Evolutionary conservation across 1,284 basidiomycete species (phyloP).

Genomic region (Ganoderma lucidum): DNA sequence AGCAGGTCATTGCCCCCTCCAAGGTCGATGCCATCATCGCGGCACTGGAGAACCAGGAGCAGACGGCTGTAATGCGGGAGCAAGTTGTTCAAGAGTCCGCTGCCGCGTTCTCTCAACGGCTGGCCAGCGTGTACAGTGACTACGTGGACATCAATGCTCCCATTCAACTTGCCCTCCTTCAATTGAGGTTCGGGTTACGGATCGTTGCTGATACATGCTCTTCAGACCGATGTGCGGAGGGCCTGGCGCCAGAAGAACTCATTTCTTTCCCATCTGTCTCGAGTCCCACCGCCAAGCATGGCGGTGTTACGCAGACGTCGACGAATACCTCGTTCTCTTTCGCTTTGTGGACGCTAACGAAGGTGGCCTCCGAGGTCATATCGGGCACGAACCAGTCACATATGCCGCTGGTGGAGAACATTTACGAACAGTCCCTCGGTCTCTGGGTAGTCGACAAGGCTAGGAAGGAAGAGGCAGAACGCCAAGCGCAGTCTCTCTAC

Average conservation of each 20-base stretch:
- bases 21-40: constrained; percentile 54
- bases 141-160: constrained; percentile 78
- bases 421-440: constrained; percentile 79
- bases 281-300: constrained; percentile 49
- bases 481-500: constrained; percentile 83
- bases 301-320: constrained; percentile 11
- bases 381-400: constrained; percentile 44
- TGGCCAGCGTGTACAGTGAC: constrained; percentile 64
- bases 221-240: constrained; percentile 18
- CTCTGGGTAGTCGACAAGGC: constrained; percentile 88
- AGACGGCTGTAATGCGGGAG: constrained; percentile 57
- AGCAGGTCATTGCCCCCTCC: constrained; percentile 57
- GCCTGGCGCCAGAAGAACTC: constrained; percentile 45
- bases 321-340: constrained; percentile 38
- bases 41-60: constrained; percentile 46
- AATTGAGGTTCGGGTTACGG: constrained; percentile 82
- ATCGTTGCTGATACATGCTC: constrained; percentile 49
- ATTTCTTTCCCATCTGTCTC: constrained; percentile 62
- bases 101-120: constrained; percentile 66
- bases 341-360: constrained; percentile 61
- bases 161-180: constrained; percentile 70
- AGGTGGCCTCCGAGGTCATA: constrained; percentile 54
- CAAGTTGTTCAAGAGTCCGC: constrained; percentile 73
- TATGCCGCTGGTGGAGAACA: constrained; percentile 49
- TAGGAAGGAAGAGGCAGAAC: constrained; percentile 70